A percentile compares a stretch with the other conserved stretches of the same genome.
These are phyloP conservation scores for Papiliotrema nemorosa DNA, from an alignment of 1,284 basidiomycete genomes.

Conservation along the genomic window DNA sequence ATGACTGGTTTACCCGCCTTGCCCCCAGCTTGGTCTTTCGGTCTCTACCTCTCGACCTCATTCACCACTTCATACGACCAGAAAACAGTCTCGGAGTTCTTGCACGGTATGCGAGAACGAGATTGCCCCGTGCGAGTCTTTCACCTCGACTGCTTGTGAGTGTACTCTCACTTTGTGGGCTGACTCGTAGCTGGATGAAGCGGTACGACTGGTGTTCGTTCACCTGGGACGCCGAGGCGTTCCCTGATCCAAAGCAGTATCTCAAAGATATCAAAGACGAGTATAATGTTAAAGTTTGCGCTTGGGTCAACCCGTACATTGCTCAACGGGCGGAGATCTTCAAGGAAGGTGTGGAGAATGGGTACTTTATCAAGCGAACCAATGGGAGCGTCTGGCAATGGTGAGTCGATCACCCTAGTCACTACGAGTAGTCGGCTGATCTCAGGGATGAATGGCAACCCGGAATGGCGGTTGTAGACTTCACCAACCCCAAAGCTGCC, in stretches of 20 bases:
- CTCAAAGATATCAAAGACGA: slow-evolving; percentile 63
- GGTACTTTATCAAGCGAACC: slow-evolving; percentile 65
- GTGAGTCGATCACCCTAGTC: slow-evolving; percentile 11
- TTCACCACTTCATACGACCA: slow-evolving; percentile 67
- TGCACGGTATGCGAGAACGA: slow-evolving; percentile 66
- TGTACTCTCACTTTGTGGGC: not conserved
- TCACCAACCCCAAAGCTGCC: slow-evolving; percentile 64
- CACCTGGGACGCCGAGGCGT: slow-evolving; percentile 69
- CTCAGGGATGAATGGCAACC: slow-evolving; percentile 69
- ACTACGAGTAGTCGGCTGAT: not conserved
- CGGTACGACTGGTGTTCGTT: slow-evolving; percentile 76
- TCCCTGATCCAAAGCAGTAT: slow-evolving; percentile 67
- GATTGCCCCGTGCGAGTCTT: slow-evolving; percentile 69
- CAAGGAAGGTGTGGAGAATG: slow-evolving; percentile 62
- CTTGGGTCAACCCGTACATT: slow-evolving; percentile 57
- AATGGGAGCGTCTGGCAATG: slow-evolving; percentile 71
- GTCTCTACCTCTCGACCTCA: slow-evolving; percentile 71
- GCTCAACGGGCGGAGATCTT: slow-evolving; percentile 65
- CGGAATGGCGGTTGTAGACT: slow-evolving; percentile 64
- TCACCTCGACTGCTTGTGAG: slow-evolving; percentile 66
- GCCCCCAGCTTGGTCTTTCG: slow-evolving; percentile 67
- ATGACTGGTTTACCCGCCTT: slow-evolving; percentile 50
- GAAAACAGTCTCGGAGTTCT: slow-evolving; percentile 63
- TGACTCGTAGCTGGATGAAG: slow-evolving; percentile 61
- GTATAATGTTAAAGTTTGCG: slow-evolving; percentile 63